A percentile compares a stretch with the other conserved stretches of the same genome.
Conservation (phyloP, 306 rosid species). For the Malus sieversii region DNA sequence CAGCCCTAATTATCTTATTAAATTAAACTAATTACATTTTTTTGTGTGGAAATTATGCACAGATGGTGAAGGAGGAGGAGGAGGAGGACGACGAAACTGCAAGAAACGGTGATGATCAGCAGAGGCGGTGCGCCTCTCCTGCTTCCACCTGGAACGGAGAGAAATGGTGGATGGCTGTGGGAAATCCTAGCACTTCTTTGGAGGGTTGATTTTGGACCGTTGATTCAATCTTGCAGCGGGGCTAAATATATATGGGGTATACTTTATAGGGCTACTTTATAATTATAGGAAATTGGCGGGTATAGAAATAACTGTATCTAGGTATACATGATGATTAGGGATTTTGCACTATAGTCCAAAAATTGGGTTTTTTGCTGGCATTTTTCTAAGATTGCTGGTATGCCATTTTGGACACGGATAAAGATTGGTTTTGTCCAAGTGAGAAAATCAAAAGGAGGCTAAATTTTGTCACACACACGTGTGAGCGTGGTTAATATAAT, state of each 20-base stretch:
- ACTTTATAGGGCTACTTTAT: background rate
- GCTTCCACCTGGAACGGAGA: slow-evolving; percentile 10
- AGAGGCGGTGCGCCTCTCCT: background rate
- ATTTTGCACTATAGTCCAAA: background rate
- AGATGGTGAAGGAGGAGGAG: slow-evolving; percentile 16
- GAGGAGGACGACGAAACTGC: background rate
- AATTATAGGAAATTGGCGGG: background rate
- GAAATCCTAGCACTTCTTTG: slow-evolving; percentile 1
- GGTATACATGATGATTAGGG: background rate
- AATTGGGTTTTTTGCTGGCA: background rate
- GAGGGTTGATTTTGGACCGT: background rate
- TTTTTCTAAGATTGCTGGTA: background rate
- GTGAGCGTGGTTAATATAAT: too few relatives aligned
- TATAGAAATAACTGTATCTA: background rate
- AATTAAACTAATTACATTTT: too few relatives aligned
- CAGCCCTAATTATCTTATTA: background rate
- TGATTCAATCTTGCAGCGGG: background rate
- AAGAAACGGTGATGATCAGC: background rate
- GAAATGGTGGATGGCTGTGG: slow-evolving; percentile 14
- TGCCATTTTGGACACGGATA: background rate
- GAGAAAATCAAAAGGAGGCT: background rate
- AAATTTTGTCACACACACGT: too few relatives aligned
- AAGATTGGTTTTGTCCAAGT: background rate
- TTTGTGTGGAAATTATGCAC: background rate
- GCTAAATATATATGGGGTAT: background rate